These are phyloP conservation scores for Penicillium hesseltinei DNA, from an alignment of 2,329 filamentous ascomycete species.

Conservation along the genomic window DNA sequence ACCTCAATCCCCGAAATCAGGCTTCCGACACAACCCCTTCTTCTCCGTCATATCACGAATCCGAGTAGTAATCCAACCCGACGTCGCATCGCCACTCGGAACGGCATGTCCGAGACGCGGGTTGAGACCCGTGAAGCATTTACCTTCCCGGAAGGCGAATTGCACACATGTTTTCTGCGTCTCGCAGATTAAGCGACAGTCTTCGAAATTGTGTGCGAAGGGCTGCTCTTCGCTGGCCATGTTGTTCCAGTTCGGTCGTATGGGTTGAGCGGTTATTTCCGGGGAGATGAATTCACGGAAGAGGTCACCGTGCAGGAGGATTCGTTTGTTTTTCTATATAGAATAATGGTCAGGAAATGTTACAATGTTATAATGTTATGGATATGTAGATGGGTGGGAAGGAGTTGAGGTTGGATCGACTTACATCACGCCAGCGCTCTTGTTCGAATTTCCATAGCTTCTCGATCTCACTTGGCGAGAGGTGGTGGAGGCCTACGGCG, in stretches of 20 bases:
- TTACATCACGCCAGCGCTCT: constrained; percentile 61
- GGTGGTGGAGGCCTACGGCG: constrained; percentile 51
- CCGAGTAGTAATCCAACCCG: constrained; percentile 34
- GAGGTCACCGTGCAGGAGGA: constrained; percentile 38
- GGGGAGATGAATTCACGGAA: constrained; percentile 40
- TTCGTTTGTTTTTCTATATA: constrained; percentile 22
- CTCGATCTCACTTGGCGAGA: constrained; percentile 44
- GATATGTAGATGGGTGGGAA: not conserved
- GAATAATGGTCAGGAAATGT: not conserved
- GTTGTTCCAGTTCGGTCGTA: constrained; percentile 36
- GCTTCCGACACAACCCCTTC: constrained; percentile 28
- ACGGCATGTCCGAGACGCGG: constrained; percentile 32
- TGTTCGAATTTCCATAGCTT: constrained; percentile 49
- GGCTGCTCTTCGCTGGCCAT: constrained; percentile 33
- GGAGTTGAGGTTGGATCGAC: constrained; percentile 19
- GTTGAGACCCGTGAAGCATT: constrained; percentile 32
- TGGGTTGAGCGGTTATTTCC: constrained; percentile 29
- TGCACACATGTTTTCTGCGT: constrained; percentile 30
- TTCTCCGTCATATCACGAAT: constrained; percentile 30
- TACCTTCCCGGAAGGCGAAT: constrained; percentile 30
- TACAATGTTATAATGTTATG: too few relatives aligned
- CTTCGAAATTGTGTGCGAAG: constrained; percentile 27
- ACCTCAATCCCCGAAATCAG: constrained; percentile 27
- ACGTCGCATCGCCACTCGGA: constrained; percentile 19
- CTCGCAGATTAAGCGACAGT: constrained; percentile 33